Evolutionary conservation across 345 rosid genomes (phyloP).

Genomic region (Rubroshorea leprosula): DNA sequence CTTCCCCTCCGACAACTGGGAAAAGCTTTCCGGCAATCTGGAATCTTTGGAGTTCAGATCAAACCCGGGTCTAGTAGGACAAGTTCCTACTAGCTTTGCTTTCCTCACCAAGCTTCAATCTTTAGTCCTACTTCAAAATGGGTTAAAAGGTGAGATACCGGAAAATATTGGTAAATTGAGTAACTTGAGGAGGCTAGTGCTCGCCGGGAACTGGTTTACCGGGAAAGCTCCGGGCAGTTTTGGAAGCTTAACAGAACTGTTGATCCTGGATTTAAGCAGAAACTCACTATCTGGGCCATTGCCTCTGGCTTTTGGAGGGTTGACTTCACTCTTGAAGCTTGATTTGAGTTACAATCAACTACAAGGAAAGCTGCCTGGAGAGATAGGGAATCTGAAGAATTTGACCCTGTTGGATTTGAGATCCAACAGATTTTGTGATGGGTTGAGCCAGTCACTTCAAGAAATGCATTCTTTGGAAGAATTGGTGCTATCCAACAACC

Average conservation of each 20-base stretch:
- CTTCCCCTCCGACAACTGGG: conserved; percentile 46
- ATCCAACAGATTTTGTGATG: conserved; percentile 70
- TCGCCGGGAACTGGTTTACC: conserved; percentile 55
- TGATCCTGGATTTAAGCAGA: conserved; percentile 75
- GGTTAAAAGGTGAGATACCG: conserved; percentile 53
- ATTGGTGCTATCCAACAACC: conserved; percentile 57
- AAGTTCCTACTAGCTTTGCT: conserved; percentile 49
- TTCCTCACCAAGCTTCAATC: conserved; percentile 58
- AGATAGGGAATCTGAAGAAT: conserved; percentile 46
- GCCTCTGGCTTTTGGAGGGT: conserved; percentile 46
- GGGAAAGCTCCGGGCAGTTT: conserved; percentile 55
- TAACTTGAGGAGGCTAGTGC: conserved; percentile 58
- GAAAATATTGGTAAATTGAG: conserved; percentile 42
- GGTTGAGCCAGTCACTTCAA: conserved; percentile 45
- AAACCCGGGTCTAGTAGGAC: conserved; percentile 72
- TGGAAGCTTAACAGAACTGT: conserved; percentile 41
- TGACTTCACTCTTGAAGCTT: conserved; percentile 71
- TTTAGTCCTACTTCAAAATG: conserved; percentile 67
- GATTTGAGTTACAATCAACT: conserved; percentile 70
- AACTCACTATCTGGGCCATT: conserved; percentile 61
- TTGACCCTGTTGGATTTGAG: conserved; percentile 73
- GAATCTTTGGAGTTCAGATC: conserved; percentile 72
- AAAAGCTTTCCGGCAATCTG: conserved; percentile 42
- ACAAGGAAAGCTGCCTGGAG: conserved; percentile 46
- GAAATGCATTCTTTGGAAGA: conserved; percentile 62